Evolutionary conservation across 2,329 filamentous ascomycete genomes (phyloP).

Genomic region (Penicillium italicum): DNA sequence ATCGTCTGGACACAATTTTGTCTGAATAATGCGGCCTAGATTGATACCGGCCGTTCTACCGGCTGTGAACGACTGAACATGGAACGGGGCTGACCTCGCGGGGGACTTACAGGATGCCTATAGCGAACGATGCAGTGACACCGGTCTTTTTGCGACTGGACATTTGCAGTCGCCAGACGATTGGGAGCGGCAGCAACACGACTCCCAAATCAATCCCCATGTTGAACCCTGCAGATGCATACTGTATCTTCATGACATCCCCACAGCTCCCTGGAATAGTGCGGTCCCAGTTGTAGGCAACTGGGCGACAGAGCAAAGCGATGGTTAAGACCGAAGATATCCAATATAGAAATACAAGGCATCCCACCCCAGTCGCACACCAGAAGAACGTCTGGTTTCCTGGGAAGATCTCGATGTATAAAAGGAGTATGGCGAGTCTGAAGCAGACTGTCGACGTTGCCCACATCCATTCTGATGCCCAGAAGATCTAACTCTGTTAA

Average conservation of each 20-base stretch:
- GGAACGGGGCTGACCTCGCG: neutral
- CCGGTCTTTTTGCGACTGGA: conserved; percentile 12
- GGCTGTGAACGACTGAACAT: neutral
- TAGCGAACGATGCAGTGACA: conserved; percentile 8
- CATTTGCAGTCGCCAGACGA: conserved; percentile 13
- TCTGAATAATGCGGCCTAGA: conserved; percentile 13
- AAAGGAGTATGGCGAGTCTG: conserved; percentile 8
- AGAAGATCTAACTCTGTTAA: conserved; percentile 9
- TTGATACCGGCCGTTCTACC: conserved; percentile 12
- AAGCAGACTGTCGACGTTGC: conserved; percentile 11
- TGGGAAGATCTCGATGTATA: conserved; percentile 15
- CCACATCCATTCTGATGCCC: conserved; percentile 18
- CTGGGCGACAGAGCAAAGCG: conserved; percentile 10
- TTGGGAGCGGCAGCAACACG: conserved; percentile 8
- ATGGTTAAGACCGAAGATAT: conserved; percentile 9
- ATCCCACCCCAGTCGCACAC: neutral
- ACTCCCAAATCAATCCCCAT: conserved; percentile 11
- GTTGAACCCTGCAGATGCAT: conserved; percentile 15
- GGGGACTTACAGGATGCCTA: conserved; percentile 10
- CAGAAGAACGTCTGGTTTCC: conserved; percentile 3
- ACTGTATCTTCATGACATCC: conserved; percentile 7
- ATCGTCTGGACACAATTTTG: conserved; percentile 1
- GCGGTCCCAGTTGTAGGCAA: conserved; percentile 13
- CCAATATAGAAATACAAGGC: conserved; percentile 12
- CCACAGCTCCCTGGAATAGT: conserved; percentile 10